Conservation (phyloP, 129 eudicot species). For the Erigeron canadensis region DNA sequence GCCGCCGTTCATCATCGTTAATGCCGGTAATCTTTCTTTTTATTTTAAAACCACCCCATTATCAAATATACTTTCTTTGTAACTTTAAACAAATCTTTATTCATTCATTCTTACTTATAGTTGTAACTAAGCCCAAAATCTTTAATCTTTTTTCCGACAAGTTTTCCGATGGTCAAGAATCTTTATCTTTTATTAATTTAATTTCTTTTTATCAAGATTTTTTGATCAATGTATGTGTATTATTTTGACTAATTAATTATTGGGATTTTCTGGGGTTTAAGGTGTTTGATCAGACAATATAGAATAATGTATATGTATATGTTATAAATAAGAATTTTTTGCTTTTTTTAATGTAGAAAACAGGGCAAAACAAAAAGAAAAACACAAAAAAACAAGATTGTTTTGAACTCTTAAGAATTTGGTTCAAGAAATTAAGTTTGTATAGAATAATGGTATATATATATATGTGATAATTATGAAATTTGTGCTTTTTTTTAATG, state of each 20-base stretch:
- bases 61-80: neutral
- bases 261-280: neutral
- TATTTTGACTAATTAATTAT: neutral
- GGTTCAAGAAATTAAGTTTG: neutral
- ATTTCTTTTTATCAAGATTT: neutral
- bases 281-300: neutral
- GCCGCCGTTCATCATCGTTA: slow-evolving; percentile 12
- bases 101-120: too few species aligned
- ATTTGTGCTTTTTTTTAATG: too few species aligned
- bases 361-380: too few species aligned
- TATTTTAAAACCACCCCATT: neutral
- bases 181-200: neutral
- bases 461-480: too few species aligned
- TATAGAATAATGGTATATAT: too few species aligned
- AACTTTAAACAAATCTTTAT: neutral
- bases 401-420: too few species aligned
- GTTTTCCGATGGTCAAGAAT: neutral
- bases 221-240: neutral
- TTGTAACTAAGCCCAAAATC: too few species aligned
- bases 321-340: neutral
- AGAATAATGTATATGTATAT: neutral
- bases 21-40: slow-evolving; percentile 7
- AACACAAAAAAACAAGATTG: too few species aligned
- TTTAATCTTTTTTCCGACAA: neutral
- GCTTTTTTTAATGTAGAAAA: neutral